Percentiles rank a stretch among this genome's conserved stretches.
These are phyloP conservation scores for Thielaviopsis euricoi DNA, from an alignment of 2,329 filamentous ascomycete species.

Conservation along the genomic window DNA sequence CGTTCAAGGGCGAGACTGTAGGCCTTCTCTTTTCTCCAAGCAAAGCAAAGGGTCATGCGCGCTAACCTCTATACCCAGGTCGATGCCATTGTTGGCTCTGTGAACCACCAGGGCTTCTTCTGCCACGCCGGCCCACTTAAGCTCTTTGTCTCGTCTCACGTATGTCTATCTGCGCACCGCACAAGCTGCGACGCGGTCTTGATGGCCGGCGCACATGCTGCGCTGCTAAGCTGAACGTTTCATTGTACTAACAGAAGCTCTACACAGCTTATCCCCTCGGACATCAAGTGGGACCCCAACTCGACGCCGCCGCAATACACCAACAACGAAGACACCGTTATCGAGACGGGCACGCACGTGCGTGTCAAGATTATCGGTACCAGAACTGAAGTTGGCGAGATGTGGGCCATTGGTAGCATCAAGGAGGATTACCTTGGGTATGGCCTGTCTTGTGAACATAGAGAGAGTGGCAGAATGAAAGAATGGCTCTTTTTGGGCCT, in stretches of 20 bases:
- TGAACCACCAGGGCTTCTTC: conserved; percentile 87
- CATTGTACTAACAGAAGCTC: conserved; percentile 16
- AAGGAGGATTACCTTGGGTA: conserved; percentile 65
- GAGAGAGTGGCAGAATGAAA: too few relatives aligned
- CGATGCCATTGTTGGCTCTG: conserved; percentile 81
- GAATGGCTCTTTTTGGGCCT: not conserved
- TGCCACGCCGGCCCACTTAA: conserved; percentile 63
- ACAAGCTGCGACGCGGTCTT: too few relatives aligned
- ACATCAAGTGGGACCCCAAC: conserved; percentile 89
- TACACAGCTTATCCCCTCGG: conserved; percentile 66
- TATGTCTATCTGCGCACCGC: conserved; percentile 29
- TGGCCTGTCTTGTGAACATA: not conserved
- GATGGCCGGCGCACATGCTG: too few relatives aligned
- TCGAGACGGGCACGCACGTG: conserved; percentile 85
- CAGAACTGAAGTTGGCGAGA: conserved; percentile 80
- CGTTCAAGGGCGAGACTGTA: conserved; percentile 96
- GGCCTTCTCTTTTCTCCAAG: conserved; percentile 18
- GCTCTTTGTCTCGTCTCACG: conserved; percentile 68
- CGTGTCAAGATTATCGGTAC: conserved; percentile 90
- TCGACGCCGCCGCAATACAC: conserved; percentile 94
- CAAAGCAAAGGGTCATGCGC: too few relatives aligned
- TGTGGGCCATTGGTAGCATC: conserved; percentile 96
- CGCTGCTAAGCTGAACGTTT: too few relatives aligned
- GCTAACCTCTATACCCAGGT: conserved; percentile 39
- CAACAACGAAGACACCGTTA: conserved; percentile 83